Evolutionary conservation across 495 filamentous ascomycete genomes (phyloP).

Genomic region (Penicillium desertorum): DNA sequence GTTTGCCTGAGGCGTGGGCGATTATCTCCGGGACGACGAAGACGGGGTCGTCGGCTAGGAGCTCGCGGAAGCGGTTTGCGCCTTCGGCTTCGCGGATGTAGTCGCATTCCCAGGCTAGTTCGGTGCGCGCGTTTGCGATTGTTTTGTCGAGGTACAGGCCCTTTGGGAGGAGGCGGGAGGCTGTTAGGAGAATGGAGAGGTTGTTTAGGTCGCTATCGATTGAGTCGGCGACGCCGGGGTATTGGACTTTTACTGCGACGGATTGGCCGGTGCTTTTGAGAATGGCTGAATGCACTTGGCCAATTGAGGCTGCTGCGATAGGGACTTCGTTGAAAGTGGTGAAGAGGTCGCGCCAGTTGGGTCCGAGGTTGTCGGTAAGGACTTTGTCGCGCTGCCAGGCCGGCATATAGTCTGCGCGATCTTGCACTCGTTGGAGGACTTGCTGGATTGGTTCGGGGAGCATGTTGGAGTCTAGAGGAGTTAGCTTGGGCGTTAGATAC

Average conservation of each 20-base stretch:
- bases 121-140: conserved; percentile 91
- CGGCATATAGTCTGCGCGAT: conserved; percentile 98
- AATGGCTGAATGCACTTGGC: conserved; percentile 86
- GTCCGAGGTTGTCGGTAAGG: conserved; percentile 71
- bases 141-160: conserved; percentile 95
- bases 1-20: conserved; percentile 75
- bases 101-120: conserved; percentile 97
- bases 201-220: conserved; percentile 97
- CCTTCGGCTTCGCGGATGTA: conserved; percentile 85
- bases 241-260: conserved; percentile 96
- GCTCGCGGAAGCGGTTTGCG: conserved; percentile 66
- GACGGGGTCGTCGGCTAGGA: conserved; percentile 69
- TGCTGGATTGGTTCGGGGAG: conserved; percentile 79
- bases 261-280: conserved; percentile 70
- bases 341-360: conserved; percentile 84
- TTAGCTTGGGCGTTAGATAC: conserved; percentile 6
- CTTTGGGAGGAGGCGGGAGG: conserved; percentile 83
- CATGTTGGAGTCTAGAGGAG: conserved; percentile 77
- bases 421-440: conserved; percentile 90
- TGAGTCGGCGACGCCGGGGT: conserved; percentile 92
- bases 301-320: conserved; percentile 96
- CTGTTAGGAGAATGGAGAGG: conserved; percentile 82
- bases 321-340: conserved; percentile 83
- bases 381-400: conserved; percentile 86
- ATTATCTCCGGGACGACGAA: conserved; percentile 80